Evolutionary conservation across 345 rosid genomes (phyloP).

Genomic region (Passiflora organensis): DNA sequence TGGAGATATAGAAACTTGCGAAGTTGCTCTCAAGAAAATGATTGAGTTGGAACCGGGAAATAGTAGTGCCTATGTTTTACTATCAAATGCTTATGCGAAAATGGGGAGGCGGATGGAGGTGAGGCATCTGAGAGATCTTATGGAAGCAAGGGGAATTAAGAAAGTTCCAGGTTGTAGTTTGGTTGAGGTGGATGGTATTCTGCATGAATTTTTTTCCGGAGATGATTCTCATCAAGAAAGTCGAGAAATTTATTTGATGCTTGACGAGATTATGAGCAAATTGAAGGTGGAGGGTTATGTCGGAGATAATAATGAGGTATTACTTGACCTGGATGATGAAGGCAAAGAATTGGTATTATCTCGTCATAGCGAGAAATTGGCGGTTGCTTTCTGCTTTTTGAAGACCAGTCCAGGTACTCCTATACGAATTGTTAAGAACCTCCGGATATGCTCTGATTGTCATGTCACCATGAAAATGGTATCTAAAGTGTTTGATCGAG

Average conservation of each 20-base stretch:
- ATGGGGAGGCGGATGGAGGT: conserved; percentile 29
- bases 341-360: conserved; percentile 23
- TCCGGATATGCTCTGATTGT: conserved; percentile 28
- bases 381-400: conserved; percentile 28
- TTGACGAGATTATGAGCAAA: conserved; percentile 18
- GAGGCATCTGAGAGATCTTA: conserved; percentile 17
- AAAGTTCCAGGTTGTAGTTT: conserved; percentile 32
- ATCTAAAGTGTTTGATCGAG: conserved; percentile 17
- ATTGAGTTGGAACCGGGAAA: conserved; percentile 22
- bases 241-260: conserved; percentile 21
- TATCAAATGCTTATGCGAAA: conserved; percentile 27
- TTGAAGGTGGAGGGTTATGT: conserved; percentile 25
- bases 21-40: conserved; percentile 15
- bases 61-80: conserved; percentile 28
- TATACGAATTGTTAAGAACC: conserved; percentile 26
- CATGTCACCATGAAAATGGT: conserved; percentile 29
- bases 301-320: conserved; percentile 16
- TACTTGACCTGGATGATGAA: conserved; percentile 33
- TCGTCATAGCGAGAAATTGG: conserved; percentile 32
- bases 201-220: conserved; percentile 27
- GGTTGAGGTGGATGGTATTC: conserved; percentile 21
- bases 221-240: conserved; percentile 17
- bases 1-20: conserved; percentile 23
- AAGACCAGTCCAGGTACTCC: conserved; percentile 10
- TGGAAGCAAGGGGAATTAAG: conserved; percentile 16